These are phyloP conservation scores for Peronospora belbahrii DNA, from an alignment of 352 stramenopile species.

Conservation along the genomic window DNA sequence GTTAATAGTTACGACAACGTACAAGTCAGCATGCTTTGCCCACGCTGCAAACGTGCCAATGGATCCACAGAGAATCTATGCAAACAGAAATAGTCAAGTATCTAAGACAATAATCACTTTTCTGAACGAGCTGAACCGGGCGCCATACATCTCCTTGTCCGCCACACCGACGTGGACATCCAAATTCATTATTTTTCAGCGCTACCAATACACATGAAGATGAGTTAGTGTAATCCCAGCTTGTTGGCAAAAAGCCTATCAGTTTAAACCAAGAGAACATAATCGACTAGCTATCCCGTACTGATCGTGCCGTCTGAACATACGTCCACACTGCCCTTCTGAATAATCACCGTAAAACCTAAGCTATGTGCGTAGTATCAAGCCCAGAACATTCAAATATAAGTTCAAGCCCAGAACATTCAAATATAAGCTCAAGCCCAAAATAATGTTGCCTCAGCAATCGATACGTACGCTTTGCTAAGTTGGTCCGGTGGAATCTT, in stretches of 20 bases:
- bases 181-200: constrained; percentile 53
- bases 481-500: constrained; percentile 41
- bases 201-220: constrained; percentile 20
- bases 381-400: neutral
- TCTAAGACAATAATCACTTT: neutral
- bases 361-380: constrained; percentile 31
- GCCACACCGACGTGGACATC: constrained; percentile 81
- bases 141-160: constrained; percentile 85
- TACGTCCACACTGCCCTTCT: constrained; percentile 75
- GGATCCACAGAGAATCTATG: constrained; percentile 70
- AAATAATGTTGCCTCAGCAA: neutral
- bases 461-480: constrained; percentile 46
- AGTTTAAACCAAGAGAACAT: neutral
- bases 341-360: constrained; percentile 72
- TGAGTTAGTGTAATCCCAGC: constrained; percentile 1
- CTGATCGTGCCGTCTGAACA: constrained; percentile 70
- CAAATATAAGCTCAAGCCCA: neutral
- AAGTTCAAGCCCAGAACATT: neutral
- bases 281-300: constrained; percentile 16
- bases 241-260: neutral
- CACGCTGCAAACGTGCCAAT: constrained; percentile 78
- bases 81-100: neutral
- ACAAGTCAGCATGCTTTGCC: constrained; percentile 42
- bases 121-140: neutral
- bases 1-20: constrained; percentile 4